phyloP scores from a whole-genome alignment of 2,329 filamentous ascomycete genomes.

The Thielaviopsis musarum region DNA sequence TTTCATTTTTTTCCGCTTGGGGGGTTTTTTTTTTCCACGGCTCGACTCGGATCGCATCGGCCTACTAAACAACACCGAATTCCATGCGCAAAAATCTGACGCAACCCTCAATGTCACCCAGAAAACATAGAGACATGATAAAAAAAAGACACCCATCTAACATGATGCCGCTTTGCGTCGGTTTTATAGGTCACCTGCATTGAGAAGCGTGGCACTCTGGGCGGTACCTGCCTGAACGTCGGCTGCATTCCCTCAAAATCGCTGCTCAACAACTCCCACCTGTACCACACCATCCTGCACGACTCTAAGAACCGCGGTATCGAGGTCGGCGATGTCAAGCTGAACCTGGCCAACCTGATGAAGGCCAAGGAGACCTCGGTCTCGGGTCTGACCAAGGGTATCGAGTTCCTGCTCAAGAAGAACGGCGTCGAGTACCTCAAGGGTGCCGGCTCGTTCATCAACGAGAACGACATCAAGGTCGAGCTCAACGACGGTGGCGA shows the following conservation, averaged over 20 bases:
- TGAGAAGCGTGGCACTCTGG: slow-evolving; percentile 90
- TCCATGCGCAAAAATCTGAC: neutral
- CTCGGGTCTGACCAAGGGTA: slow-evolving; percentile 76
- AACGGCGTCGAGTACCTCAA: slow-evolving; percentile 98
- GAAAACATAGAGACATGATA: neutral
- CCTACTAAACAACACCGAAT: neutral
- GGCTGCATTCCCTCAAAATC: slow-evolving; percentile 99
- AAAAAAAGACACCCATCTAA: neutral
- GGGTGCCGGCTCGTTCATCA: slow-evolving; percentile 72
- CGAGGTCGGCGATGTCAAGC: slow-evolving; percentile 90
- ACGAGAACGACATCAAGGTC: slow-evolving; percentile 83
- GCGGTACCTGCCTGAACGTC: slow-evolving; percentile 95
- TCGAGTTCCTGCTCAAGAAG: slow-evolving; percentile 98
- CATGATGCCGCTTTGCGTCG: neutral
- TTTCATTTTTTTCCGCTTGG: neutral
- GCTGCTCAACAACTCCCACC: slow-evolving; percentile 96
- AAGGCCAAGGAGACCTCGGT: slow-evolving; percentile 96
- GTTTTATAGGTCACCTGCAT: slow-evolving; percentile 72
- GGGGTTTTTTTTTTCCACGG: slow-evolving; percentile 7
- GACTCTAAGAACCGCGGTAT: slow-evolving; percentile 96
- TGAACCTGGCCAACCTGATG: slow-evolving; percentile 93
- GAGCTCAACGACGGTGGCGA: slow-evolving; percentile 83
- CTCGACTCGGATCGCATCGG: neutral
- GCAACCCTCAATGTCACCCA: neutral
- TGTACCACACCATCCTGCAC: slow-evolving; percentile 94